Evolutionary conservation across 805 yeast species (phyloP).

Genomic region (Candida caryicola): DNA sequence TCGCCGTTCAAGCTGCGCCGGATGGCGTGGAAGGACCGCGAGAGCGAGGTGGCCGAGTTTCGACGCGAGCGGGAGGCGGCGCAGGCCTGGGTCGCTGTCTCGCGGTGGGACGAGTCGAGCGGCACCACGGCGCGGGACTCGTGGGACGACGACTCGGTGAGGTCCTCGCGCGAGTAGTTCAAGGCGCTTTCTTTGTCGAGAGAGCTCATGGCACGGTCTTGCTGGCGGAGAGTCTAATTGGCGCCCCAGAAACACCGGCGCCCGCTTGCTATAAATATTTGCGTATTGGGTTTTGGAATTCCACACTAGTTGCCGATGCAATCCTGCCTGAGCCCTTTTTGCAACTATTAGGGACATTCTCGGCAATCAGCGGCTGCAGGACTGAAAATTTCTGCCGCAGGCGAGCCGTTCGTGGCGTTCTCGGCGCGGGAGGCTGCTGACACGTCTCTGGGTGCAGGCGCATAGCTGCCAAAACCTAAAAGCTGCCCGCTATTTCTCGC

Average conservation of each 20-base stretch:
- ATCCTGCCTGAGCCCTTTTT: too few relatives aligned
- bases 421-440: too few relatives aligned
- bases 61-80: slow-evolving; percentile 9
- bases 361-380: slow-evolving; percentile 9
- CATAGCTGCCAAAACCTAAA: too few relatives aligned
- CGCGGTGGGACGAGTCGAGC: too few relatives aligned
- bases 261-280: too few relatives aligned
- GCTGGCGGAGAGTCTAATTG: neutral
- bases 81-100: neutral
- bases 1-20: slow-evolving; percentile 15
- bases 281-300: slow-evolving; percentile 3
- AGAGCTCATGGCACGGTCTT: slow-evolving; percentile 1
- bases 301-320: neutral
- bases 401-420: too few relatives aligned
- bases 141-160: slow-evolving; percentile 13
- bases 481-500: too few relatives aligned
- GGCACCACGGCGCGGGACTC: slow-evolving; percentile 4
- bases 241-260: too few relatives aligned
- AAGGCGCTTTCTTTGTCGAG: slow-evolving; percentile 3
- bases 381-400: too few relatives aligned
- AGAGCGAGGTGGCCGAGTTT: slow-evolving; percentile 11
- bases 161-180: slow-evolving; percentile 1
- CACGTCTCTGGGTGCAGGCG: too few relatives aligned
- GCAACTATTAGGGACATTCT: slow-evolving; percentile 1
- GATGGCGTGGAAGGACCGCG: slow-evolving; percentile 17